Percentiles rank a stretch among this genome's conserved stretches.
These are phyloP conservation scores for Aspergillus ochraceoroseus DNA, from an alignment of 2,329 filamentous ascomycete species.

Conservation along the genomic window DNA sequence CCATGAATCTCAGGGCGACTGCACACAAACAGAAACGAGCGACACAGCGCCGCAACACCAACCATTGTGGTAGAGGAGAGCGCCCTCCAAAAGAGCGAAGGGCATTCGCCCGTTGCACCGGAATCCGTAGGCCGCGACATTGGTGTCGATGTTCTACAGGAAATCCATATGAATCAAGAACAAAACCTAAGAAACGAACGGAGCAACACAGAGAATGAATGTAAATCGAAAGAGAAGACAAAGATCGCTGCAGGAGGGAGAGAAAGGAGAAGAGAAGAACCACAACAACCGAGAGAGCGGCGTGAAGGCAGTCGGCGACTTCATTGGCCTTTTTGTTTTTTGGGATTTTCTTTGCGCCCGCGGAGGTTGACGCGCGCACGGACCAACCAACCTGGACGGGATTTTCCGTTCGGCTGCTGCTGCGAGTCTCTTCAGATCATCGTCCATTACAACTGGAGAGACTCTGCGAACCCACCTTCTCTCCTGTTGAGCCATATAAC, in stretches of 20 bases:
- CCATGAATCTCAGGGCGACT: constrained; percentile 73
- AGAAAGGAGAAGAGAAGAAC: constrained; percentile 2
- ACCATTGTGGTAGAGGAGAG: constrained; percentile 72
- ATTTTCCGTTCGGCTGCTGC: constrained; percentile 21
- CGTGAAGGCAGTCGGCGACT: constrained; percentile 15
- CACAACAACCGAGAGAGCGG: constrained; percentile 8
- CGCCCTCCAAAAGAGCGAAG: constrained; percentile 58
- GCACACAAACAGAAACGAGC: constrained; percentile 68
- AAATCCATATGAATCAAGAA: constrained; percentile 25
- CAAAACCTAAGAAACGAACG: constrained; percentile 14
- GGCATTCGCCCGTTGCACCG: constrained; percentile 41
- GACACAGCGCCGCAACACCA: constrained; percentile 63
- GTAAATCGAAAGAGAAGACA: neutral
- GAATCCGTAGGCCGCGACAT: constrained; percentile 37
- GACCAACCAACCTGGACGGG: constrained; percentile 20
- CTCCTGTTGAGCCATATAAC: constrained; percentile 14
- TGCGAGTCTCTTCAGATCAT: constrained; percentile 12
- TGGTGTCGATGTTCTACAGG: constrained; percentile 18
- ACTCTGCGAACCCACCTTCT: no score
- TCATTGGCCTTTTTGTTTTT: constrained; percentile 19
- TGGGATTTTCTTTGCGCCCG: no score
- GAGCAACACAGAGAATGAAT: constrained; percentile 9
- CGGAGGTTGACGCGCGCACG: constrained; percentile 24
- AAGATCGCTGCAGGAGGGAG: neutral
- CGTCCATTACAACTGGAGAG: no score